Base-by-base conservation (phyloP, 2,329 filamentous ascomycete species). In the Botrytis cinerea region DNA sequence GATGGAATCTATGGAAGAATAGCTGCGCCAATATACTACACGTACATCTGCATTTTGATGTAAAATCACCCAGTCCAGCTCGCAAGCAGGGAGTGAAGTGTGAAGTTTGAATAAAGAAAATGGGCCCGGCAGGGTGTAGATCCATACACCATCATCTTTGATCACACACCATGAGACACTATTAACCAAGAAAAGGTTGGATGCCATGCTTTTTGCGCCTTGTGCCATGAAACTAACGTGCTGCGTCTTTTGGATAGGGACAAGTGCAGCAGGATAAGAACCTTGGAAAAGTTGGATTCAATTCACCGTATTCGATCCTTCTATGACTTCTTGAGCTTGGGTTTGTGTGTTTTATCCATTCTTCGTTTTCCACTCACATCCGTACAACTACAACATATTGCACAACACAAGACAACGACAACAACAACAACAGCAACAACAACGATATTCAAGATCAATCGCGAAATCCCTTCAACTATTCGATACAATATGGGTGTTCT, bases 401-500 rank as follows among this genome's bases (percentile, higher is more conserved):
- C 3, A 28, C n/a, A 40, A n/a, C 4, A 43, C 35, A 40, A n/a
- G 8, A n/a, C n/a, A 57, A 57, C n/a, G n/a, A n/a, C 3, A 28
- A 28, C 28, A 28, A 2, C 28, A 28, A 2, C 51, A 51, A 32
- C 8, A 46, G 28, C 45, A 20, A 46, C 1, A 38, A 46, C 51
- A 18, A 20, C 16, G 2, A 28, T 12, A 28, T 28, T 28, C 25
- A 12, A 51, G 14, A 10, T 25, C 10, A 48, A 14, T 51, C 22
- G 25, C 10, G 46, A 14, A 25, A 51, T 51, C 22, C 48, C 16
- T 7, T 4, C 14, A 16, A 16, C 4, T 3, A 16, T 28, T 8
- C n/a, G 2, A 57, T 57, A 57, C 48, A 72, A 18, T 28, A 72
- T 72, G 70, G 63, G 64, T 72, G 48, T 43, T 25, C 70, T 72